These are phyloP conservation scores for Cantharellus anzutake DNA, from an alignment of 768 basidiomycete species.

Conservation along the genomic window DNA sequence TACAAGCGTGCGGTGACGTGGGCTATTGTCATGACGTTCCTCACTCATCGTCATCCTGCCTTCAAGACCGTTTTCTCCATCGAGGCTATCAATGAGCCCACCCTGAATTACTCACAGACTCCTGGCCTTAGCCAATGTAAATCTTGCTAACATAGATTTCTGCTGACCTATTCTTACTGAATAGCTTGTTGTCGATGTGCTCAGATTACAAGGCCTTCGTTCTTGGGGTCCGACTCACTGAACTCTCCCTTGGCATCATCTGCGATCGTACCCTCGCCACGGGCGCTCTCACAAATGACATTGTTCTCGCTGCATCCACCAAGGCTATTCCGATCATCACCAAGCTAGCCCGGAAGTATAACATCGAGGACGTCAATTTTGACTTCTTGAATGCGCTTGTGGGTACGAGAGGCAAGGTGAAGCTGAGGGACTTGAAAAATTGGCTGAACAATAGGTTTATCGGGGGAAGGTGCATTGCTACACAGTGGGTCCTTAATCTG, in stretches of 20 bases:
- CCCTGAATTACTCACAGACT: slow-evolving; percentile 48
- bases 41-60: slow-evolving; percentile 47
- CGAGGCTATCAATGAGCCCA: slow-evolving; percentile 61
- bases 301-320: slow-evolving; percentile 19
- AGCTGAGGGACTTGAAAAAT: slow-evolving; percentile 10
- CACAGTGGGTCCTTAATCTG: slow-evolving; percentile 20
- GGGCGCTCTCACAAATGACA: slow-evolving; percentile 13
- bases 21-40: slow-evolving; percentile 59
- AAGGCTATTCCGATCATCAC: slow-evolving; percentile 22
- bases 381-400: too few relatives aligned
- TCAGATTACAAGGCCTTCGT: slow-evolving; percentile 57
- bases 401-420: slow-evolving; percentile 7
- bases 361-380: slow-evolving; percentile 12
- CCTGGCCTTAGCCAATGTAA: slow-evolving; percentile 53
- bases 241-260: slow-evolving; percentile 36
- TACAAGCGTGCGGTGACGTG: slow-evolving; percentile 65
- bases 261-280: slow-evolving; percentile 13
- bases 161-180: neutral
- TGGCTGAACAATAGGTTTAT: neutral
- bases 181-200: neutral
- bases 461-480: slow-evolving; percentile 13
- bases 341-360: slow-evolving; percentile 11
- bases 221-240: slow-evolving; percentile 42
- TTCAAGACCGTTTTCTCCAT: slow-evolving; percentile 50
- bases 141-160: slow-evolving; percentile 12